Evolutionary conservation across 306 rosid species (phyloP), one percentile per base, ranked within the genome.

Genomic region (Benincasa hispida): DNA sequence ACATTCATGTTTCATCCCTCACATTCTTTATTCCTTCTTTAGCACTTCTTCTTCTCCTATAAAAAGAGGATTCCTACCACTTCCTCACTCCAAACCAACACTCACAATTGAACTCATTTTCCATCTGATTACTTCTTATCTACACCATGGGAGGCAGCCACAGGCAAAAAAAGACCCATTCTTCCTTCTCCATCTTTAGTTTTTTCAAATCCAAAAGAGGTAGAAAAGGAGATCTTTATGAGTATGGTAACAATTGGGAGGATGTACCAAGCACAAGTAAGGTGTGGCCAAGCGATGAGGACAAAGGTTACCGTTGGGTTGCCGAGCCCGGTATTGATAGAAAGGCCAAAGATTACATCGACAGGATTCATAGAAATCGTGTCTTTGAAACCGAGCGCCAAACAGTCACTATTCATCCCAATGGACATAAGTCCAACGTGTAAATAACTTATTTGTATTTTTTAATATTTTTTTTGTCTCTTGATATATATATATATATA

Each of bases 101-200:
- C 12, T 25, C 35, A 60, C 62, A 22, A 0, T 10, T 13, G 5
- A 56, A 56, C 25, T 60, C 39, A 28, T 60, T 27, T 28, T 1
- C 37, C 35, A 24, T 24, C 13, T 54, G 2, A 54, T 54, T 21
- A 8, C 59, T 54, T 54, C 13, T 24, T n/a, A 27, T n/a, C 59
- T n/a, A 54, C 1, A 6, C 13, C 5, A 61, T 22, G 59, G 59
- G 59, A 54, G 59, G 59, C 59, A 8, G 8, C 59, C 10, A n/a
- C 19, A 14, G 53, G n/a, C n/a, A 17, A 2, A 50, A 50, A 1
- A 50, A 50, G 6, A 1, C 21, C 5, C 59, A 54, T 3, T 2
- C 42, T 6, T 87, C 93, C 6, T 77, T 88, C 77, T 89, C 96
- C 34, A 27, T 89, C 47, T 89, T 91, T 72, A 86, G 39, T 82